Evolutionary conservation across 2,329 filamentous ascomycete species (phyloP).

Genomic region (Aspergillus ruber): DNA sequence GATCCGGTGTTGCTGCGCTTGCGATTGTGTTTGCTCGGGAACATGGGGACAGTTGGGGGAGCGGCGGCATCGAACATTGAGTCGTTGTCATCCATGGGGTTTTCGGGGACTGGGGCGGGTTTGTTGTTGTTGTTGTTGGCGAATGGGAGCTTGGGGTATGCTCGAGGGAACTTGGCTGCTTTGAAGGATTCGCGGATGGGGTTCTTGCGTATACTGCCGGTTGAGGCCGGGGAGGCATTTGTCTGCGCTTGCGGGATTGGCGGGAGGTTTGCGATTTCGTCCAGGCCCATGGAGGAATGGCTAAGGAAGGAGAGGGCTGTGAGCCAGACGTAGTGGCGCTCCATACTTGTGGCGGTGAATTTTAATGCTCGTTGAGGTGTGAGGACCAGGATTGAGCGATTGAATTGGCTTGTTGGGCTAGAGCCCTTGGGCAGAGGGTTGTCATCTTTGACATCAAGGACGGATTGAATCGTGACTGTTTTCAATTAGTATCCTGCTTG

Average conservation of each 20-base stretch:
- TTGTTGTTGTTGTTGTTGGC: constrained; percentile 22
- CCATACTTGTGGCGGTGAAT: constrained; percentile 76
- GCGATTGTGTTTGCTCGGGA: constrained; percentile 58
- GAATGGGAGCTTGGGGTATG: constrained; percentile 34
- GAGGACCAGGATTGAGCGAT: constrained; percentile 88
- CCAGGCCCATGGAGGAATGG: constrained; percentile 74
- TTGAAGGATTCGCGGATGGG: constrained; percentile 83
- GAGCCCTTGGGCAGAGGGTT: constrained; percentile 72
- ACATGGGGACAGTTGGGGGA: constrained; percentile 48
- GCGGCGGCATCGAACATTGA: constrained; percentile 39
- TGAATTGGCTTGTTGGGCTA: constrained; percentile 56
- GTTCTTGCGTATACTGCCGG: constrained; percentile 46
- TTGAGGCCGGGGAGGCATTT: constrained; percentile 34
- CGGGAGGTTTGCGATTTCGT: constrained; percentile 61
- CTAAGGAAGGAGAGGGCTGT: constrained; percentile 92
- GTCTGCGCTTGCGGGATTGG: constrained; percentile 42
- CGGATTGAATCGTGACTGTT: constrained; percentile 86
- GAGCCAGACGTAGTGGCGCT: constrained; percentile 91
- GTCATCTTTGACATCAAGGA: constrained; percentile 93
- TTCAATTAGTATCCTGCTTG: no score
- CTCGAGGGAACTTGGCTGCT: constrained; percentile 65
- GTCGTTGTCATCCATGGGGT: constrained; percentile 19
- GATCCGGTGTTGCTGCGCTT: constrained; percentile 88
- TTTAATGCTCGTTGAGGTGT: constrained; percentile 91
- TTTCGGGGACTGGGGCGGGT: constrained; percentile 28